phyloP scores from a whole-genome alignment of 2,329 filamentous ascomycete genomes.

The Talaromyces islandicus region DNA sequence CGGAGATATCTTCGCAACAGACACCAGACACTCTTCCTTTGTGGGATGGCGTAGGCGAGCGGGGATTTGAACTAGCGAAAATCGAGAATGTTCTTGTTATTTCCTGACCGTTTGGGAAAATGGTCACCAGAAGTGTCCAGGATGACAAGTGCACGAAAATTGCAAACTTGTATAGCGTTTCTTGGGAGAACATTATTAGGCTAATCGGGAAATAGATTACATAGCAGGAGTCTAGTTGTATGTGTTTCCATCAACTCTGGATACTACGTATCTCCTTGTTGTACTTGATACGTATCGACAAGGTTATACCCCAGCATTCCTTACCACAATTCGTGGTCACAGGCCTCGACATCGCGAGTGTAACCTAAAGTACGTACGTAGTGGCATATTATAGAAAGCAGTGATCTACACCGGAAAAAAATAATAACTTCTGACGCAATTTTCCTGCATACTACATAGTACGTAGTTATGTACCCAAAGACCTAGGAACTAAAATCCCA shows the following conservation, averaged over 20 bases:
- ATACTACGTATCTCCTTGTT: too few species aligned
- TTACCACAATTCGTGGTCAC: not conserved
- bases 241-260: too few species aligned
- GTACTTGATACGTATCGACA: not conserved
- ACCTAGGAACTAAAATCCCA: slow-evolving; percentile 29
- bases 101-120: not conserved
- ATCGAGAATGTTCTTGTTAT: not conserved
- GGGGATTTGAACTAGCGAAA: not conserved
- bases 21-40: not conserved
- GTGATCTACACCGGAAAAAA: not conserved
- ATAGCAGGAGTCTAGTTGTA: too few species aligned
- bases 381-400: not conserved
- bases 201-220: too few species aligned
- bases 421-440: not conserved
- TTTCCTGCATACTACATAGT: too few species aligned
- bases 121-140: not conserved
- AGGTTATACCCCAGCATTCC: not conserved
- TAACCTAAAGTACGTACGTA: not conserved
- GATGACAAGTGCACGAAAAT: too few species aligned
- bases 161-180: too few species aligned
- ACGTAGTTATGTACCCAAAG: not conserved
- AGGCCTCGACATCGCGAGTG: not conserved
- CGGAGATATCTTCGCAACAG: not conserved
- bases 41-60: too few species aligned
- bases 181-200: not conserved